Evolutionary conservation across 2,329 filamentous ascomycete genomes (phyloP).

Genomic region (Drechslerella dactyloides): DNA sequence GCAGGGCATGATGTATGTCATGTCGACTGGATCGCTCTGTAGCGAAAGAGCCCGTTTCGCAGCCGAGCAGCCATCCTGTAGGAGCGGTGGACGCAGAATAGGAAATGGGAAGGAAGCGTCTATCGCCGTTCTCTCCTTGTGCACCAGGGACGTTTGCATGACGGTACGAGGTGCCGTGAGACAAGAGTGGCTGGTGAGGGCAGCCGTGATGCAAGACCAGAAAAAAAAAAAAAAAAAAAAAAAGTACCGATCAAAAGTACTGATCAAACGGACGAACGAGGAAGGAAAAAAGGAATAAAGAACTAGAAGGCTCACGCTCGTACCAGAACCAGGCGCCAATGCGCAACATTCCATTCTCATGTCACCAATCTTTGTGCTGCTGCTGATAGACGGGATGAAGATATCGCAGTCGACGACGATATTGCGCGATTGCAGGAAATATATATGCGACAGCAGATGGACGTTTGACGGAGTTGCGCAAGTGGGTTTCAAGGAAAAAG

Average conservation of each 20-base stretch:
- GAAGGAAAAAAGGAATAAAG: slow-evolving; percentile 5
- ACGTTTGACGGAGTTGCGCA: slow-evolving; percentile 37
- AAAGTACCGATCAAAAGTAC: neutral
- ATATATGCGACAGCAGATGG: slow-evolving; percentile 20
- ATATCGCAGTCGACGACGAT: slow-evolving; percentile 21
- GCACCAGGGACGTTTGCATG: slow-evolving; percentile 45
- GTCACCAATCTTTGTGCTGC: slow-evolving; percentile 44
- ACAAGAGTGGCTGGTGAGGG: slow-evolving; percentile 51
- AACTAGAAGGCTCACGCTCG: slow-evolving; percentile 24
- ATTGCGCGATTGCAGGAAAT: slow-evolving; percentile 27
- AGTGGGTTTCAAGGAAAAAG: slow-evolving; percentile 25
- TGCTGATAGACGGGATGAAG: slow-evolving; percentile 22
- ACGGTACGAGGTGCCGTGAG: slow-evolving; percentile 42
- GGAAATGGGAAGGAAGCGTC: slow-evolving; percentile 37
- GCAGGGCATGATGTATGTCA: slow-evolving; percentile 17
- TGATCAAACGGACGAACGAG: neutral
- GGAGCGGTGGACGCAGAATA: slow-evolving; percentile 29
- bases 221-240: slow-evolving; percentile 12
- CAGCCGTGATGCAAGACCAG: slow-evolving; percentile 26
- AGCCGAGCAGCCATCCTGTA: slow-evolving; percentile 11
- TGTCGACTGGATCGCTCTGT: slow-evolving; percentile 28
- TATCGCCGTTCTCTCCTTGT: slow-evolving; percentile 48
- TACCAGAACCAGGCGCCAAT: slow-evolving; percentile 51
- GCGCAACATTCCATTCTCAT: slow-evolving; percentile 51
- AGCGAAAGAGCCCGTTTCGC: slow-evolving; percentile 42